phyloP scores from a whole-genome alignment of 163 green algal genomes.

The Picocystis sp. region DNA sequence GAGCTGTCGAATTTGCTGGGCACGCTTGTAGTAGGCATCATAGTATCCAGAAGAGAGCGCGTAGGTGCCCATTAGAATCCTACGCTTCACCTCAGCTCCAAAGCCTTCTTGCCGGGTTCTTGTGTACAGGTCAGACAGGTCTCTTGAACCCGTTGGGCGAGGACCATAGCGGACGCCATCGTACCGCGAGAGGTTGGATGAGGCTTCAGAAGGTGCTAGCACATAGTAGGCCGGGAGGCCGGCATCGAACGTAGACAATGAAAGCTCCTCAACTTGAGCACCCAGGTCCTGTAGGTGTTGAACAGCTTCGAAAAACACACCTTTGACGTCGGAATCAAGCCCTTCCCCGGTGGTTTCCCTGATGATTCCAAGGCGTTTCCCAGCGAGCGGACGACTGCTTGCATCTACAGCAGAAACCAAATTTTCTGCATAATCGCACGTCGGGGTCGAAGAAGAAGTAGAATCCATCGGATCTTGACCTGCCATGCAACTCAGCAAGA shows the following conservation, averaged over 20 bases:
- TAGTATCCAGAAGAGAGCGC: conserved; percentile 83
- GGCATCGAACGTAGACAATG: conserved; percentile 47
- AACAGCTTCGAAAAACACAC: conserved; percentile 23
- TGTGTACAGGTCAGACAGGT: conserved; percentile 43
- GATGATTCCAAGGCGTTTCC: conserved; percentile 57
- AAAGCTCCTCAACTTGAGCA: conserved; percentile 58
- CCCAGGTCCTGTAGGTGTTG: conserved; percentile 55
- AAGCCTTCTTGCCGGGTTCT: conserved; percentile 36
- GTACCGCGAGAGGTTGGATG: conserved; percentile 83
- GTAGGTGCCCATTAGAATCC: conserved; percentile 96
- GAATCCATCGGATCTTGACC: conserved; percentile 38
- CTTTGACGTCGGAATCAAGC: conserved; percentile 32
- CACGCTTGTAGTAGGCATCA: conserved; percentile 88
- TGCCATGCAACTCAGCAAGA: conserved; percentile 34
- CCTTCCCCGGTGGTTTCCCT: conserved; percentile 58
- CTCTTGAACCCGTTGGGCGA: conserved; percentile 13
- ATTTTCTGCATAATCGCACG: conserved; percentile 27
- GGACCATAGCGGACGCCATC: conserved; percentile 75
- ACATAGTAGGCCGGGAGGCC: conserved; percentile 95
- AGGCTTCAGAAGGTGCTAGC: conserved; percentile 78
- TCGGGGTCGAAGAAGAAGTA: conserved; percentile 23
- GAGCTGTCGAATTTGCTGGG: conserved; percentile 74
- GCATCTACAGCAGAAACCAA: conserved; percentile 26
- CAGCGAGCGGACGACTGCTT: conserved; percentile 34
- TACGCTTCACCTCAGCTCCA: conserved; percentile 73